Evolutionary conservation across 1,139 yeast species (phyloP), one percentile per base, ranked within the genome.

Genomic region (Pichia inconspicua): DNA sequence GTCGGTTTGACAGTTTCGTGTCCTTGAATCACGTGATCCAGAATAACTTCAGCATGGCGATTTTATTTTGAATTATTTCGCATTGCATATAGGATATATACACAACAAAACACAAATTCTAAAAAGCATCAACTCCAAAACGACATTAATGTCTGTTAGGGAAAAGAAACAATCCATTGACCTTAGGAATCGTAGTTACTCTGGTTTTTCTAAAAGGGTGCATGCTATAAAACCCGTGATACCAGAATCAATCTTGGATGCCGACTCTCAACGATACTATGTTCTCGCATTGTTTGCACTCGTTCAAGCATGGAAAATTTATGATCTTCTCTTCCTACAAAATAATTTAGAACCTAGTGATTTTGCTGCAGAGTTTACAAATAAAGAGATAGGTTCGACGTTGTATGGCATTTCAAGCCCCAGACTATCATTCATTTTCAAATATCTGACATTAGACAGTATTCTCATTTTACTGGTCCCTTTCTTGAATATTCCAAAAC

Each of bases 271-370:
- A 64, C 69, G 96, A 54, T 65, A 80, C 43, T 73, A 85, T 48
- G 74, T 81, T 8, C 66, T 82, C 25, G 77, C 87, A 3, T 53
- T 85, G n/a, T 86, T 89, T 61, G 69, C 77, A 4, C 71, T 85
- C 44, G 71, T 90, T 22, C 97, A 90, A 64, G 78, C 88, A 25
- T 85, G 84, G 77, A 92, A 92, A 62, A 51, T 86, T 1, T 86
- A 84, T 59, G 96, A 89, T 61, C 69, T 86, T 36, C 61, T 77
- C 30, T 22, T 55, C 27, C 62, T 74, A 41, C 59, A 76, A 12
- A 17, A 12, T 9, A 8, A 10, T 2, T 7, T 11, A 9, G 27
- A 37, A 3, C 3, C 19, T 3, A 25, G 27, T 36, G 22, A 17
- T 36, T 10, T 30, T 9, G 30, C 15, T 6, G 6, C 27, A 27